Base-by-base conservation (phyloP, 1,284 basidiomycete species). In the Ustilago trichophora region DNA sequence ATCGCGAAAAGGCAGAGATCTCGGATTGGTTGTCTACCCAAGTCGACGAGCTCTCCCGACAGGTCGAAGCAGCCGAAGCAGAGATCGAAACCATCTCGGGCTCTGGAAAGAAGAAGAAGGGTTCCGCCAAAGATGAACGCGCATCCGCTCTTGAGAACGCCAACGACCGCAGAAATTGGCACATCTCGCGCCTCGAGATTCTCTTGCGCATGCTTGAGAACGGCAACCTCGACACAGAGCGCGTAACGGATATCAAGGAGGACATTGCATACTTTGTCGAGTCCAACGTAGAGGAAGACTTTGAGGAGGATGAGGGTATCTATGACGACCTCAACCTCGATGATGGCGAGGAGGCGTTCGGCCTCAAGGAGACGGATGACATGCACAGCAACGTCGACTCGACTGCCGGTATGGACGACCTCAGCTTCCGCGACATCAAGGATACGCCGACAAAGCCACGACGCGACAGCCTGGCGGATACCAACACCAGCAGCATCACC, bases 261-360 rank as follows among this genome's bases (percentile, higher is more conserved):
- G 94, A 98, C 82, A 93, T 99, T 65, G 86, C 88, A 33, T 98
- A 98, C 84, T 99, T 97, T 80, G 93, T 98, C 71, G 93, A 97
- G 83, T 91, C 88, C 80, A 98, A 99, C 83, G 89, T 88, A 83
- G 93, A 96, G 64, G 96, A 98, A 79, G 91, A 93, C 79, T 98
- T 97, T 82, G 93, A 97, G 64, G 95, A 96, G 82, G 93, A 98
- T 78, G 91, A 95, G 81, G 94, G 92, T 45, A 92, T 99, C 60
- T 99, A 99, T 77, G 96, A 98, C 78, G 95, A 98, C 38, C 91
- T 98, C 72, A 92, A 93, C 76, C 89, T 99, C 45, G 92, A 98
- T 75, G 95, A 98, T 78, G 93, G 87, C 71, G 87, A 98, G 80
- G 95, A 80, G 49, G 73, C 72, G 6, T 78, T 77, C 27, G 79